Evolutionary conservation across 768 basidiomycete species (phyloP), one percentile per base, ranked within the genome.

Genomic region (Agaricus subrufescens): DNA sequence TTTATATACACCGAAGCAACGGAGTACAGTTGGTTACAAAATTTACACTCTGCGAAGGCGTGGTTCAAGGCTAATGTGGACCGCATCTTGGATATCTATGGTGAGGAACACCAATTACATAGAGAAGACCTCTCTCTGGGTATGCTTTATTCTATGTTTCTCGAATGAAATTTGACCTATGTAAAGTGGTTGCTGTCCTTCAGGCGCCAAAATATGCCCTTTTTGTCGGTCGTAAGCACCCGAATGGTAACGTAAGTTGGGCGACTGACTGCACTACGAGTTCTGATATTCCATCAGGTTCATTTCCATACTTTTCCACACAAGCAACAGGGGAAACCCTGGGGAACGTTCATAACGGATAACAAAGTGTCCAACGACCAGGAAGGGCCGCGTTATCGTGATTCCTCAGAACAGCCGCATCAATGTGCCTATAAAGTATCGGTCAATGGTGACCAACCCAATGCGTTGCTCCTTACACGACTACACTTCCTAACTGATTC

Each of bases 11-110:
- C 87, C 2, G 91, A 92, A 64, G 75, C 82, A 42, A 86, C 85
- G 29, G 73, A 83, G 58, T 89, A 89, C 67, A 78, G 76, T 15
- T 90, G 86, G 61, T 75, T 91, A 58, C 79, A 84, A 53, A 75
- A 77, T 40, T 61, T 88, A 46, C 78, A 82, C 5, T 79, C 83
- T 9, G 82, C 89, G 0, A 85, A 82, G 62, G 78, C 72, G 57
- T 94, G 91, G 87, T 87, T 94, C 68, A 80, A 79, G 55, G 76
- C 78, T 3, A 86, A 92, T 61, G 80, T 84, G 26, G 79, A 88
- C 55, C 65, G 72, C 23, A 84, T 94, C 60, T 62, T 91, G 70
- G 66, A 78, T 43, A 67, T 79, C 15, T 91, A 80, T 65, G 81
- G 75, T 4, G 14, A 63, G 34, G 59, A 65, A 46, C 79, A 81